Evolutionary conservation across 2,329 filamentous ascomycete species (phyloP), one percentile per base, ranked within the genome.

Genomic region (Aureobasidium zeae): DNA sequence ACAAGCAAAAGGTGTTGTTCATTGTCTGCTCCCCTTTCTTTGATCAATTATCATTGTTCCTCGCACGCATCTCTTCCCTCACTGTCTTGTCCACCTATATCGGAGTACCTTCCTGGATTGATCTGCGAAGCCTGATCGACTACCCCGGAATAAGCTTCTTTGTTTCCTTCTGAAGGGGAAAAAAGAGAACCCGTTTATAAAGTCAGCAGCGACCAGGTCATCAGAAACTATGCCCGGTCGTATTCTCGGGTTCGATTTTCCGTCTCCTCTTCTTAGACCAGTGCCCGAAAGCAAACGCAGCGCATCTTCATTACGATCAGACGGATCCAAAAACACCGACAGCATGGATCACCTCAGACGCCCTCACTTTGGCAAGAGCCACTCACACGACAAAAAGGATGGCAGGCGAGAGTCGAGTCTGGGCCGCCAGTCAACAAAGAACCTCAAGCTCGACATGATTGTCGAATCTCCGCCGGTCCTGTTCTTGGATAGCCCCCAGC

Each of bases 401-500:
- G 35, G 17, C 12, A 44, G 43, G 28, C 22, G 47, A 10, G 38
- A 51, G 16, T 32, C 39, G 28, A 45, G 34, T 26, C 11, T 29
- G 15, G 28, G 47, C 6, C 61, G 62, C 21, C 39, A 33, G 21
- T 55, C 63, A 6, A 53, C 58, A 25, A 63, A 67, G 36, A 61
- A 69, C 2, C 71, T 73, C 38, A 73, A 68, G 49, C 63, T 81
- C 50, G 68, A 73, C 47, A 69, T 81, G 55, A 62, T 72, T 53
- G 82, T 95, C 50, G 88, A 95, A 68, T 93, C 85, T 10, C 86
- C 87, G 1, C 88, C 88, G 2, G 72, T 89, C 13, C 76, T 95
- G 33, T 81, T 94, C 65, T 85, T 91, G 57, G 87, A 87, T 50
- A 70, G 74, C 17, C 72, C 84, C 1, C 73, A 79, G 49, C 73